Conservation (phyloP, 768 basidiomycete species). For the Leucocoprinus birnbaumii region DNA sequence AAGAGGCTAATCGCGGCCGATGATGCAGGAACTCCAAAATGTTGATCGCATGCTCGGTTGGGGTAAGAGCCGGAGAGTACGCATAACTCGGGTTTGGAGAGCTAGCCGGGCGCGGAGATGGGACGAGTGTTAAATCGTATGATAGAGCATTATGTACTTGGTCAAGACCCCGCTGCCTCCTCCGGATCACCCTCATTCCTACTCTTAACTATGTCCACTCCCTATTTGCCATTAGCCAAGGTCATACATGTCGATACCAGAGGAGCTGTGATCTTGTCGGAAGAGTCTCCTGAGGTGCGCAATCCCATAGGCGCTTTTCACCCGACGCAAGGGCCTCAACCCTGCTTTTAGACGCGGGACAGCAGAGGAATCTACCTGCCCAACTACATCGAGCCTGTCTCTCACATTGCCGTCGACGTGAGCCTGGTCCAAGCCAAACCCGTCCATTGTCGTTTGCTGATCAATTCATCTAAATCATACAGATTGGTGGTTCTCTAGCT, state of each 20-base stretch:
- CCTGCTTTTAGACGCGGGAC: slow-evolving; percentile 69
- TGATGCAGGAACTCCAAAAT: background rate
- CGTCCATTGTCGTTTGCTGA: background rate
- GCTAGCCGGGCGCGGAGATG: slow-evolving; percentile 10
- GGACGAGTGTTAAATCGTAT: slow-evolving; percentile 2
- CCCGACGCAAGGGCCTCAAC: slow-evolving; percentile 12
- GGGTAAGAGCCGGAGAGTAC: background rate
- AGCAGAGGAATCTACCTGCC: slow-evolving; percentile 97
- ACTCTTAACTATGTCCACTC: slow-evolving; percentile 37
- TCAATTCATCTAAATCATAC: slow-evolving; percentile 15
- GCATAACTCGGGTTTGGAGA: slow-evolving; percentile 3
- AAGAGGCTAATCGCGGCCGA: too few relatives aligned
- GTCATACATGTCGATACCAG: slow-evolving; percentile 94
- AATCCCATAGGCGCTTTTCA: background rate
- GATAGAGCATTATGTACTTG: slow-evolving; percentile 10
- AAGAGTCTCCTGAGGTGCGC: slow-evolving; percentile 90
- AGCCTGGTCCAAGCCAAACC: slow-evolving; percentile 29
- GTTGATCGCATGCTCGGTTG: slow-evolving; percentile 2
- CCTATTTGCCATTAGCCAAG: slow-evolving; percentile 75
- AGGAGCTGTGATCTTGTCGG: slow-evolving; percentile 89
- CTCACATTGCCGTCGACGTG: slow-evolving; percentile 96
- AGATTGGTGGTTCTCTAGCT: slow-evolving; percentile 97
- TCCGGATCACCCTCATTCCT: slow-evolving; percentile 13
- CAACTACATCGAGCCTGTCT: slow-evolving; percentile 95
- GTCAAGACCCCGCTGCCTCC: background rate